phyloP scores from a whole-genome alignment of 164 flowering plant species.

The Tinospora cordifolia region DNA sequence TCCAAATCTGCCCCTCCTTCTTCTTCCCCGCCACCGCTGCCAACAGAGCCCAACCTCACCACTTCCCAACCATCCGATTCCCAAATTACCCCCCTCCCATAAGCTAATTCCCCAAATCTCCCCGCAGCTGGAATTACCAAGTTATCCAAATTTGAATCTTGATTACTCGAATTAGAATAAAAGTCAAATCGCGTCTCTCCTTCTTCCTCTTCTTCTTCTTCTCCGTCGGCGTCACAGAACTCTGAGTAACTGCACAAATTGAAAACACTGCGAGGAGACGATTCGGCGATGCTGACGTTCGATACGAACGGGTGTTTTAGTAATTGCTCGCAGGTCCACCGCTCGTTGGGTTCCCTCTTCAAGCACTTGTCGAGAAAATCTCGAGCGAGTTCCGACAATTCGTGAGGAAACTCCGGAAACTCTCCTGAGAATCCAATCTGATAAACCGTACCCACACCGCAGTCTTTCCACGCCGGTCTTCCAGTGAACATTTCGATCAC shows the following conservation, averaged over 20 bases:
- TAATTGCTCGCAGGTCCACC: constrained; percentile 61
- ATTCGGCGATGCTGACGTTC: constrained; percentile 1
- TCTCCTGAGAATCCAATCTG: constrained; percentile 44
- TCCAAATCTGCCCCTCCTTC: constrained; percentile 22
- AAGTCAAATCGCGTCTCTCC: constrained; percentile 10
- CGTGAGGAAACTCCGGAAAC: constrained; percentile 39
- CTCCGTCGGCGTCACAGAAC: constrained; percentile 25
- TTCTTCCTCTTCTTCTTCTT: constrained; percentile 25
- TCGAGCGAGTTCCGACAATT: constrained; percentile 36
- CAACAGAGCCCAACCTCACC: constrained; percentile 17
- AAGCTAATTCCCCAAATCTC: constrained; percentile 40
- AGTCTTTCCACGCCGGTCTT: constrained; percentile 48
- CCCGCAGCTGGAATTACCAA: constrained; percentile 16
- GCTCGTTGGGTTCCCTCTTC: constrained; percentile 25
- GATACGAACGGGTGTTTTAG: constrained; percentile 48
- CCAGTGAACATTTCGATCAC: constrained; percentile 72
- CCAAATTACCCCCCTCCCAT: constrained; percentile 37
- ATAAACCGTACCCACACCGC: constrained; percentile 27
- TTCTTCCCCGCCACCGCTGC: constrained; percentile 8
- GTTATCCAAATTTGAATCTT: neutral
- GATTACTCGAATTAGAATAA: neutral
- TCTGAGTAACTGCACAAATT: constrained; percentile 28
- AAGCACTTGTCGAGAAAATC: constrained; percentile 59
- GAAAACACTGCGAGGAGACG: constrained; percentile 57
- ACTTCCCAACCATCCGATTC: constrained; percentile 54